phyloP scores from a whole-genome alignment of 306 rosid species.

The Trichosanthes cucumerina region DNA sequence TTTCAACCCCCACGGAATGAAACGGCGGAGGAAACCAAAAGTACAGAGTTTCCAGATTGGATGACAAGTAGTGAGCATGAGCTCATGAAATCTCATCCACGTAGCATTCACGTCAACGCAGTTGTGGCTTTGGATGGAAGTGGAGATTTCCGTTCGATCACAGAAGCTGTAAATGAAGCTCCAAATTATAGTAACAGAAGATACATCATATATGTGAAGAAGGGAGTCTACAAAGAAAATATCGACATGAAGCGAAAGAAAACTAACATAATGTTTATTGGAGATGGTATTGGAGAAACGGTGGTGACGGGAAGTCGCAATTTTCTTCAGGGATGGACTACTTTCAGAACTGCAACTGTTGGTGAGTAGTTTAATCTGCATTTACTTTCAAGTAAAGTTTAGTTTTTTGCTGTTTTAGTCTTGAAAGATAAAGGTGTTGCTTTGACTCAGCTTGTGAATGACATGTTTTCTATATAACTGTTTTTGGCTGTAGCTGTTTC shows the following conservation, averaged over 20 bases:
- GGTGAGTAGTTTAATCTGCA: slow-evolving; percentile 35
- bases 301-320: slow-evolving; percentile 53
- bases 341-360: slow-evolving; percentile 85
- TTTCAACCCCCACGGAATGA: slow-evolving; percentile 34
- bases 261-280: slow-evolving; percentile 69
- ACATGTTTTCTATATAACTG: background rate
- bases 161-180: slow-evolving; percentile 70
- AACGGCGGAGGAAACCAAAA: background rate
- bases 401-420: background rate
- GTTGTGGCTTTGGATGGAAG: slow-evolving; percentile 79
- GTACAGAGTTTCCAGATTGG: slow-evolving; percentile 49
- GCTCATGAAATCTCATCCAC: slow-evolving; percentile 32
- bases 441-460: background rate
- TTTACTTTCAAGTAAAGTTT: background rate
- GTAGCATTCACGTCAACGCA: slow-evolving; percentile 31
- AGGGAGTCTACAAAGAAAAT: slow-evolving; percentile 68
- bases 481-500: slow-evolving; percentile 29
- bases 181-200: slow-evolving; percentile 50
- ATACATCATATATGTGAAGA: slow-evolving; percentile 57
- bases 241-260: slow-evolving; percentile 74
- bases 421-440: background rate
- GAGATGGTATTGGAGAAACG: slow-evolving; percentile 82
- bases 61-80: slow-evolving; percentile 53
- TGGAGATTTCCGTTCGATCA: slow-evolving; percentile 53
- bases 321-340: slow-evolving; percentile 98